phyloP scores from a whole-genome alignment of 495 filamentous ascomycete genomes.

The Lasiosphaeria hispida region DNA sequence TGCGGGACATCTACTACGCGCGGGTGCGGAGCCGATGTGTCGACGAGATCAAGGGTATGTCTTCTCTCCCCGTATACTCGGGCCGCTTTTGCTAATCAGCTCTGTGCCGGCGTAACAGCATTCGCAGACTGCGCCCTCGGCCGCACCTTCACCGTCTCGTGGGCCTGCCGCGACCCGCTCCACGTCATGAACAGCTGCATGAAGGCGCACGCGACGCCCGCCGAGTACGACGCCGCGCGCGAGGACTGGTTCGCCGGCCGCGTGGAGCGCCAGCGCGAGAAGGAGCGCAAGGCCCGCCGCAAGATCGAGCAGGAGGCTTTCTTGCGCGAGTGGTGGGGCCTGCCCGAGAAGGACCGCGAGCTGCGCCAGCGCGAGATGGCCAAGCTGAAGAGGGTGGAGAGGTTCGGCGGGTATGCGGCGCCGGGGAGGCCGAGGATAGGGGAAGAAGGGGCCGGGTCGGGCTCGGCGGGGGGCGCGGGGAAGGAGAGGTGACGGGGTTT shows the following conservation, averaged over 20 bases:
- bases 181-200: conserved; percentile 92
- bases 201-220: conserved; percentile 75
- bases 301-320: conserved; percentile 57
- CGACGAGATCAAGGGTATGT: conserved; percentile 79
- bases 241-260: conserved; percentile 87
- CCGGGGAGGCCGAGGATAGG: conserved; percentile 6
- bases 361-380: conserved; percentile 35
- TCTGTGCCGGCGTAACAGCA: conserved; percentile 46
- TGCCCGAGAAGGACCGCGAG: conserved; percentile 50
- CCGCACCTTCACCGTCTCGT: conserved; percentile 81
- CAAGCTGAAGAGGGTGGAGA: conserved; percentile 37
- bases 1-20: conserved; percentile 85
- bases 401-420: conserved; percentile 35
- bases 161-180: conserved; percentile 74
- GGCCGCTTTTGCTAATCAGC: background rate
- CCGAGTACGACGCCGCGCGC: conserved; percentile 81
- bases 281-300: conserved; percentile 57
- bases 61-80: background rate
- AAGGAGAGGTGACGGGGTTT: no score
- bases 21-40: conserved; percentile 76
- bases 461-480: no score
- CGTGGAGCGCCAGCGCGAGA: conserved; percentile 61
- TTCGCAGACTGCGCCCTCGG: conserved; percentile 83
- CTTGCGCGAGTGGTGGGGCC: conserved; percentile 59
- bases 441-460: background rate